These are phyloP conservation scores for Ensete ventricosum DNA, from an alignment of 176 grass and related monocot genomes.

Conservation along the genomic window DNA sequence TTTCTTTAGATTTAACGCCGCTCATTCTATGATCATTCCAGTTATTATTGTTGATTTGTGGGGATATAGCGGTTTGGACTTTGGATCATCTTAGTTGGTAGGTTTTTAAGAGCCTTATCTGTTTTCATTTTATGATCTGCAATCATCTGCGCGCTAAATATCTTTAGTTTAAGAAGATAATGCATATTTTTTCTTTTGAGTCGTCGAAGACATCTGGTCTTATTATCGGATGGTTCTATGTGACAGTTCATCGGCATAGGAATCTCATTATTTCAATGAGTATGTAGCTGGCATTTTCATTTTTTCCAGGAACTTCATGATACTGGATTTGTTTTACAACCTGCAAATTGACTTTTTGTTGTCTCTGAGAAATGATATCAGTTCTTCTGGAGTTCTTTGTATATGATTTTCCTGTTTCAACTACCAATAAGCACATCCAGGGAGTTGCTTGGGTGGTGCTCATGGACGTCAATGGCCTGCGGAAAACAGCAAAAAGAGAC, in stretches of 20 bases:
- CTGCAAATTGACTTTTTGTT: background rate
- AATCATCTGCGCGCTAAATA: no score
- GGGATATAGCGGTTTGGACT: background rate
- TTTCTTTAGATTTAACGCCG: background rate
- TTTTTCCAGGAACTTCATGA: background rate
- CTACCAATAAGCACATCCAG: background rate
- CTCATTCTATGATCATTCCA: background rate
- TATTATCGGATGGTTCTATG: background rate
- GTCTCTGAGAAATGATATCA: no score
- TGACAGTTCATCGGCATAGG: background rate
- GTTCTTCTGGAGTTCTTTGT: no score
- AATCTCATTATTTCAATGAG: no score
- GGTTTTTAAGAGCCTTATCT: background rate
- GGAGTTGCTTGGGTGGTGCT: background rate
- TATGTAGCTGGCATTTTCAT: background rate
- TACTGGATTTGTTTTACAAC: background rate
- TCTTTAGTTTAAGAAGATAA: background rate
- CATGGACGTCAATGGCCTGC: conserved; percentile 54
- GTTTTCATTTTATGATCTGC: background rate
- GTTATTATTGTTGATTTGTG: background rate
- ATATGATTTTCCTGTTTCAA: no score
- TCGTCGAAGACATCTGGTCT: background rate
- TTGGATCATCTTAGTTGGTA: no score
- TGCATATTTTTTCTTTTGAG: background rate
- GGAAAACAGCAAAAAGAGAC: conserved; percentile 38